Evolutionary conservation across 2,329 filamentous ascomycete species (phyloP).

Genomic region (Verticillium longisporum): DNA sequence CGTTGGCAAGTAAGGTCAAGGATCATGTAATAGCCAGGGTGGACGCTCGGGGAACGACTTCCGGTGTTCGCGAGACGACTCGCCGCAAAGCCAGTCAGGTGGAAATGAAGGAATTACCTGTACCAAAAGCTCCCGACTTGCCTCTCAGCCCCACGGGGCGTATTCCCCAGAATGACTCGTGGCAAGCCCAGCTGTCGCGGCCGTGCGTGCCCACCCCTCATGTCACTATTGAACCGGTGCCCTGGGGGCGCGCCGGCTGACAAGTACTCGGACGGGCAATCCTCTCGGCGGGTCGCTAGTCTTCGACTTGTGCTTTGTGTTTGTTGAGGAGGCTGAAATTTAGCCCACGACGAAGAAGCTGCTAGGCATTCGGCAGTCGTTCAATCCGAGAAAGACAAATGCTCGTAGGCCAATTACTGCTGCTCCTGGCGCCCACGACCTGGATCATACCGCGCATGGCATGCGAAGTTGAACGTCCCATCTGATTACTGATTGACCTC

Average conservation of each 20-base stretch:
- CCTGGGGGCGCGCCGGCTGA: not conserved
- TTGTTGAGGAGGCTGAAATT: not conserved
- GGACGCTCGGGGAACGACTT: not conserved
- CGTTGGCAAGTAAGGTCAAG: too few species aligned
- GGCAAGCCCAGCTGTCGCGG: not conserved
- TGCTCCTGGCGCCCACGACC: not conserved
- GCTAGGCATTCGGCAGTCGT: not conserved
- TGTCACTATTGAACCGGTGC: not conserved
- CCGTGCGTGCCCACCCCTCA: not conserved
- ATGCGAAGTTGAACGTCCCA: not conserved
- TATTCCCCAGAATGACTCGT: not conserved
- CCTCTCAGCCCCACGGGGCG: not conserved
- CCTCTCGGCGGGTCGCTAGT: not conserved
- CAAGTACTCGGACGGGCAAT: not conserved
- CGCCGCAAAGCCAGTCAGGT: not conserved
- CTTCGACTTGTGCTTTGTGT: not conserved
- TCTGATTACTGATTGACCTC: not conserved
- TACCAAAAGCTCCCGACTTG: not conserved
- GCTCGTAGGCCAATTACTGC: too few species aligned
- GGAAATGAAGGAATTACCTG: not conserved
- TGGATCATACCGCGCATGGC: not conserved
- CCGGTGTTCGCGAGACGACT: not conserved
- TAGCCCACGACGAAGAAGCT: not conserved
- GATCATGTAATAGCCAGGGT: too few species aligned
- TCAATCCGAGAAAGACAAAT: too few species aligned